Base-by-base conservation (phyloP, 768 basidiomycete species). In the Rhodotorula paludigena region DNA sequence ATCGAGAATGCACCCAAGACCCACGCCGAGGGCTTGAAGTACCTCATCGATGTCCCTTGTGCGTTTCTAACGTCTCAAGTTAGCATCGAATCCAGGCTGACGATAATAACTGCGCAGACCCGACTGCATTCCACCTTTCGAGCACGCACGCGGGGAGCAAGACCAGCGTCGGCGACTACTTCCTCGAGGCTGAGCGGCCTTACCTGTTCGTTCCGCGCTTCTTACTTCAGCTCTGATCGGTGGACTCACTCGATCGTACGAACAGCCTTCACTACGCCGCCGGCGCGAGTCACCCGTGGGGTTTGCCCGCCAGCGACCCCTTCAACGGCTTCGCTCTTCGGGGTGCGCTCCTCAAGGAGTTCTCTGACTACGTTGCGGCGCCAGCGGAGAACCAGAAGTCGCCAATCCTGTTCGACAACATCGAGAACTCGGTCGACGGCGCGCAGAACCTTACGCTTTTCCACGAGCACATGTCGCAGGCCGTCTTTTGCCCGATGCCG, bases 291-390 rank as follows among this genome's bases (percentile, higher is more conserved):
- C 70, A 72, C 55, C 70, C 70, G 18, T 72, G 70, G 70, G 70
- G 70, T 5, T 59, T 61, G 10, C 66, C 70, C 32, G 62, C 66
- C 11, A 63, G 55, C 25, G 70, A 72, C 36, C 65, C 70, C 3
- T 72, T 72, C 70, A 72, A 72, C 59, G 70, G 70, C 51, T 72
- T 72, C 59, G 66, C 70, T 23, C 70, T 72, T 30, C 70, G 70
- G 21, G 55, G 49, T 49, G 56, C 52, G 9, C 65, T 67, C 6
- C 59, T 52, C 42, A 52, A 68, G 45, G 41, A 64, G 42, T 68
- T 67, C 45, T 23, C 41, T 42, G 36, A 48, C 25, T 71, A 60
- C 57, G 30, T 48, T 47, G 33, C 41, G 35, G 33, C 30, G 2
- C 56, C 54, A 3, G 55, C 54, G 11, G 30, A 33, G 14, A 25